Conservation (phyloP, 495 filamentous ascomycete species). For the Podospora anserina region DNA sequence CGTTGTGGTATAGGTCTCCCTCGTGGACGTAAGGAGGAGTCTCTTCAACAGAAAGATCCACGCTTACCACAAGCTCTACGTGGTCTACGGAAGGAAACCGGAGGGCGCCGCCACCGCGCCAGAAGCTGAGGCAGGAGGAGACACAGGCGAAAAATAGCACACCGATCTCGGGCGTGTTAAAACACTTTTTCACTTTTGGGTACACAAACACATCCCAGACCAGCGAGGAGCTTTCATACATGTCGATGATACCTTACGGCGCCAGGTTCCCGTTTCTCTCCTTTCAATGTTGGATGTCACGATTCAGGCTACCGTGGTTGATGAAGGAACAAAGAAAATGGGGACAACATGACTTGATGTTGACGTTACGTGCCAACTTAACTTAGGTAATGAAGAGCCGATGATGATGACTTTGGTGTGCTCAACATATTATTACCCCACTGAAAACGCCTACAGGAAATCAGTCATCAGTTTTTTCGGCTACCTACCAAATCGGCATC, state of each 20-base stretch:
- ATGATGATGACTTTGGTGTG: neutral
- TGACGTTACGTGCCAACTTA: neutral
- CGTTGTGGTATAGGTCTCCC: slow-evolving; percentile 44
- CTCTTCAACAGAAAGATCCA: slow-evolving; percentile 55
- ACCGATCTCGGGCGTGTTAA: neutral
- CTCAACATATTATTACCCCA: neutral
- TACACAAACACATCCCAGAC: neutral
- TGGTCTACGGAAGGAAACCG: slow-evolving; percentile 57
- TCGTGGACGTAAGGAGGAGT: slow-evolving; percentile 56
- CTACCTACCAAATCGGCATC: neutral
- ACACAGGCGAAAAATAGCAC: neutral
- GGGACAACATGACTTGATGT: neutral
- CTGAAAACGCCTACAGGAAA: neutral
- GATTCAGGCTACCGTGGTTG: neutral
- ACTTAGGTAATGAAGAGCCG: neutral
- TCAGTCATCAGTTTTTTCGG: neutral
- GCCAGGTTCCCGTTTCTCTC: neutral
- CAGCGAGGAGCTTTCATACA: neutral
- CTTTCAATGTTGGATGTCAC: neutral
- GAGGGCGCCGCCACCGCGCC: neutral
- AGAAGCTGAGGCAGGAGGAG: neutral
- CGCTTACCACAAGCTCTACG: slow-evolving; percentile 51
- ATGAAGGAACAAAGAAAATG: neutral
- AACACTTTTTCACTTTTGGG: neutral
- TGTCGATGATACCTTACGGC: neutral